phyloP scores from a whole-genome alignment of 202 grass and related monocot genomes.

The Eragrostis tef region DNA sequence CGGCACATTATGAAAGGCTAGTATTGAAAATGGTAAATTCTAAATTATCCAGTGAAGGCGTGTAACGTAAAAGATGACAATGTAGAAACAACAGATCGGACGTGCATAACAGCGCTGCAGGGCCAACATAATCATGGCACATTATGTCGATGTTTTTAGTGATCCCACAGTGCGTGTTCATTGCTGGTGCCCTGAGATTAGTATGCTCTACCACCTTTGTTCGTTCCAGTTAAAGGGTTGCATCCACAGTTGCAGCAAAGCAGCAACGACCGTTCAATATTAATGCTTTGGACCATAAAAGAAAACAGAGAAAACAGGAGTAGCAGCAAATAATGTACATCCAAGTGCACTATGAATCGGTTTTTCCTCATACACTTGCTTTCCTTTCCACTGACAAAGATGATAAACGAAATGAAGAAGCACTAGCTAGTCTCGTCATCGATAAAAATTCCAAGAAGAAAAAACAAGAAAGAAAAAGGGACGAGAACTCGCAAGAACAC shows the following conservation, averaged over 20 bases:
- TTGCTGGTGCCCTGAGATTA: neutral
- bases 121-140: no score
- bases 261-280: no score
- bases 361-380: constrained; percentile 44
- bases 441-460: constrained; percentile 24
- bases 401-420: neutral
- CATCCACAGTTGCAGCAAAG: constrained; percentile 4
- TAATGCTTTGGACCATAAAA: no score
- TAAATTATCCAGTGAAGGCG: no score
- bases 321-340: constrained; percentile 56
- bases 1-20: no score
- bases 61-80: no score
- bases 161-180: no score
- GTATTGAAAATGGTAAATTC: no score
- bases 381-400: constrained; percentile 12
- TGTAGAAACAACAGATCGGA: no score
- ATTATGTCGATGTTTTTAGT: no score
- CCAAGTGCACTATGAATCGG: constrained; percentile 52
- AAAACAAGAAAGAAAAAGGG: neutral
- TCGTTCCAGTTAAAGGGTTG: neutral
- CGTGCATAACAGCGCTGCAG: no score
- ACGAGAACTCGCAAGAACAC: constrained; percentile 55
- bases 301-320: no score
- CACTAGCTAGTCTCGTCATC: neutral
- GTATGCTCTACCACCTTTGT: neutral